phyloP scores from a whole-genome alignment of 2,329 filamentous ascomycete genomes.

The Blastomyces silverae region DNA sequence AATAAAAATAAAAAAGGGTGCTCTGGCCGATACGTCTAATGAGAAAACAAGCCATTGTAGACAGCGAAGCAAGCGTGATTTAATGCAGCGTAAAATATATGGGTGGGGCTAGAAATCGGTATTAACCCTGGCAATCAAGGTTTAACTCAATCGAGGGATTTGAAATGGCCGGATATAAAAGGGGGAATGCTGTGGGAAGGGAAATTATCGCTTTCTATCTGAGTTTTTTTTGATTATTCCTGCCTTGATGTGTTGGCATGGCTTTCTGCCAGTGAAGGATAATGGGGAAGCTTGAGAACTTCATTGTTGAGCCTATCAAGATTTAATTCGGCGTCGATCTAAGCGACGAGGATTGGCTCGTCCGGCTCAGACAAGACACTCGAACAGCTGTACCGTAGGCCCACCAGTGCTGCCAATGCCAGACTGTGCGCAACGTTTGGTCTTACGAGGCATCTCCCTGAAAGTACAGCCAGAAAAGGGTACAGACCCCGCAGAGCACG shows the following conservation, averaged over 20 bases:
- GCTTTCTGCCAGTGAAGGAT: constrained; percentile 70
- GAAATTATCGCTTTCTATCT: constrained; percentile 14
- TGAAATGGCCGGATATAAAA: constrained; percentile 14
- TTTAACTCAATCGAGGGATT: constrained; percentile 15
- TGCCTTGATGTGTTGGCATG: constrained; percentile 76
- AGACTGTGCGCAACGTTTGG: constrained; percentile 19
- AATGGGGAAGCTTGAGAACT: constrained; percentile 49
- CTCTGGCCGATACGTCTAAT: constrained; percentile 10
- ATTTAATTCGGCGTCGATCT: constrained; percentile 36
- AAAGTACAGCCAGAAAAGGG: constrained; percentile 17
- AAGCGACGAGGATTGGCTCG: constrained; percentile 30
- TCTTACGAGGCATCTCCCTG: constrained; percentile 17
- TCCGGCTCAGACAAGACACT: constrained; percentile 16
- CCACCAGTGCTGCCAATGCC: constrained; percentile 23
- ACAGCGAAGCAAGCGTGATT: constrained; percentile 26
- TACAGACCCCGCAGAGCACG: constrained; percentile 28
- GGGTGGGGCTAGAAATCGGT: constrained; percentile 29
- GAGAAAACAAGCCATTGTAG: constrained; percentile 19
- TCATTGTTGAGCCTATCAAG: constrained; percentile 43
- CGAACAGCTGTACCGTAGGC: constrained; percentile 19
- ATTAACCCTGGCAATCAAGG: constrained; percentile 18
- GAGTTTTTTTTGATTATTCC: constrained; percentile 19
- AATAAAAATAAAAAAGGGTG: constrained; percentile 9
- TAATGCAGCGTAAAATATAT: constrained; percentile 29
- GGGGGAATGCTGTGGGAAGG: constrained; percentile 10